These are phyloP conservation scores for Nemania bipapillata DNA, from an alignment of 2,329 filamentous ascomycete species.

Conservation along the genomic window DNA sequence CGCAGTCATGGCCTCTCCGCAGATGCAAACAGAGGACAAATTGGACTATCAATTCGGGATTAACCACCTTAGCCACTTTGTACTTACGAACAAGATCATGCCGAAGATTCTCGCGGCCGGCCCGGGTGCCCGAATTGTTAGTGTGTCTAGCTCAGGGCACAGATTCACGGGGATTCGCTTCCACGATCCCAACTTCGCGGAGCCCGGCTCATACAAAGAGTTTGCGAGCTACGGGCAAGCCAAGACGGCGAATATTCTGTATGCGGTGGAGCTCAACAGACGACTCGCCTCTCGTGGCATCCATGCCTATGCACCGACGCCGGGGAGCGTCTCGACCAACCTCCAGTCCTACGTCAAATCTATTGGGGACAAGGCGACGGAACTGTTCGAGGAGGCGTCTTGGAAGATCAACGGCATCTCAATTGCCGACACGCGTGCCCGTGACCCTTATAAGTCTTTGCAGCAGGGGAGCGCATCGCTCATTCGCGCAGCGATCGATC, in stretches of 20 bases:
- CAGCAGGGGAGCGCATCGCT: constrained; percentile 58
- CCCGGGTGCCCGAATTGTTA: constrained; percentile 41
- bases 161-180: constrained; percentile 44
- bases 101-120: constrained; percentile 42
- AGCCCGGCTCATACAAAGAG: constrained; percentile 49
- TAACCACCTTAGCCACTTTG: constrained; percentile 53
- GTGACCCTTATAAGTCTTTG: constrained; percentile 49
- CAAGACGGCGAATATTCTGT: constrained; percentile 60
- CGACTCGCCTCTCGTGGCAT: constrained; percentile 46
- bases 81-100: constrained; percentile 47
- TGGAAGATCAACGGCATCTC: constrained; percentile 43
- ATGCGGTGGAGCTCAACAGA: constrained; percentile 52
- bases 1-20: constrained; percentile 57
- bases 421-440: constrained; percentile 37
- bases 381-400: constrained; percentile 38
- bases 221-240: constrained; percentile 57
- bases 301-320: constrained; percentile 54
- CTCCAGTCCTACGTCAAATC: constrained; percentile 39
- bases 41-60: constrained; percentile 52
- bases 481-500: constrained; percentile 58
- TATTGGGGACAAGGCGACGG: constrained; percentile 32
- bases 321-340: constrained; percentile 51
- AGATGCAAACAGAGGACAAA: constrained; percentile 49
- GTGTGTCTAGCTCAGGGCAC: constrained; percentile 44
- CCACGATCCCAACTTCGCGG: constrained; percentile 48